Percentiles rank a stretch among this genome's conserved stretches.
phyloP scores from a whole-genome alignment of 2,329 filamentous ascomycete genomes.

The Fusarium brachygibbosum region DNA sequence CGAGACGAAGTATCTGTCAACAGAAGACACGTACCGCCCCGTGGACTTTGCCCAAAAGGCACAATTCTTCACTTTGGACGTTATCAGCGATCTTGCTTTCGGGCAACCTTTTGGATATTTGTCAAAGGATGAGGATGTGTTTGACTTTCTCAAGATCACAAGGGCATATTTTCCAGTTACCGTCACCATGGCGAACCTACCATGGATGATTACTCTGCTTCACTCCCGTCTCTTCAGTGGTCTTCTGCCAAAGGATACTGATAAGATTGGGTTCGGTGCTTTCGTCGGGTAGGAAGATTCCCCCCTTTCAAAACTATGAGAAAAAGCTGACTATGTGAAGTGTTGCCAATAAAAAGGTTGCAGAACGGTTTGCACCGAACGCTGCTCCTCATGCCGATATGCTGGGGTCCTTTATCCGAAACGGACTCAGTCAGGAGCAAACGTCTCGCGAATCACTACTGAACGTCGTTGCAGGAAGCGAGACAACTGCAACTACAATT shows the following conservation, averaged over 20 bases:
- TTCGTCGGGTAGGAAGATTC: conserved; percentile 12
- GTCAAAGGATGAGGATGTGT: conserved; percentile 59
- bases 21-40: conserved; percentile 42
- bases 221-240: conserved; percentile 31
- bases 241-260: conserved; percentile 54
- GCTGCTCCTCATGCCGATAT: conserved; percentile 50
- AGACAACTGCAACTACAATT: conserved; percentile 55
- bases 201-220: neutral
- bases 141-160: conserved; percentile 53
- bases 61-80: conserved; percentile 67
- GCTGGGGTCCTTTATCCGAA: conserved; percentile 59
- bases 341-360: conserved; percentile 25
- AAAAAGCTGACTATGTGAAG: conserved; percentile 44
- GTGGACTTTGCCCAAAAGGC: conserved; percentile 63
- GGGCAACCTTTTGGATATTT: conserved; percentile 66
- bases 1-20: conserved; percentile 59
- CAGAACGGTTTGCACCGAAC: neutral
- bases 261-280: conserved; percentile 44
- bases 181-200: conserved; percentile 10
- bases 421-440: conserved; percentile 54
- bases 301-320: conserved; percentile 8
- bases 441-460: conserved; percentile 52
- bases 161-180: conserved; percentile 14
- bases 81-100: conserved; percentile 65
- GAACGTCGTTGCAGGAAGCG: conserved; percentile 55